Base-by-base conservation (phyloP, 495 filamentous ascomycete species). In the Annulohypoxylon nitens region DNA sequence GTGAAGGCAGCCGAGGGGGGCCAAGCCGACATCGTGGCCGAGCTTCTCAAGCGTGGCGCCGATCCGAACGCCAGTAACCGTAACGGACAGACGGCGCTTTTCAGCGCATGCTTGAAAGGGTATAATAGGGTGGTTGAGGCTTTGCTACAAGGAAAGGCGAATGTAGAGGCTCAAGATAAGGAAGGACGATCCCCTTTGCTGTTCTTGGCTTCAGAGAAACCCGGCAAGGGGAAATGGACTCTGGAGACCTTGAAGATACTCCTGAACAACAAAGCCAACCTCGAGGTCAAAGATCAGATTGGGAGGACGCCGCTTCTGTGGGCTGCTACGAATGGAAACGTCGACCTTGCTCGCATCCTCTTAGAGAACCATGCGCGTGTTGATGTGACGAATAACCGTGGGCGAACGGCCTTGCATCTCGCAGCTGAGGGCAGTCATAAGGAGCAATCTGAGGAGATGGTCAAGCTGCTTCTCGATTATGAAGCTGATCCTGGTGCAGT, bases 281-380 rank as follows among this genome's bases (percentile, higher is more conserved):
- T 81, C 18, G 83, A 86, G 61, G 81, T 78, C n/a, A 74, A 71
- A 43, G 83, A 84, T 59, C 76, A 80, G 53, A 81, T 89, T 16
- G 86, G 87, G 12, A 77, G 90, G 25, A 89, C 87, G 34, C 86
- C 90, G 30, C 70, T 92, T 59, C 84, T 90, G 70, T 91, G 89
- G 90, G 89, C 90, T 26, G 88, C 88, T 63, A 88, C 86, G 18
- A 89, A 88, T 47, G 87, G 88, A 9, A 90, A 90, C 74, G 74
- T 81, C 45, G 79, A 80, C 23, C 76, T 92, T 18, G 87, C 84
- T n/a, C 82, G 86, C 71, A 70, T 86, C 74, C 79, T 92, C 47
- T 80, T 92, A 5, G 84, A 78, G 14, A 81, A 81, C 2, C 78
- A 75, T 33, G 89, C 85, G 4, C 73, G 83, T 45, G 79, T 91